Base-by-base conservation (phyloP, 2,329 filamentous ascomycete species). In the Pseudodiploospora longispora region DNA sequence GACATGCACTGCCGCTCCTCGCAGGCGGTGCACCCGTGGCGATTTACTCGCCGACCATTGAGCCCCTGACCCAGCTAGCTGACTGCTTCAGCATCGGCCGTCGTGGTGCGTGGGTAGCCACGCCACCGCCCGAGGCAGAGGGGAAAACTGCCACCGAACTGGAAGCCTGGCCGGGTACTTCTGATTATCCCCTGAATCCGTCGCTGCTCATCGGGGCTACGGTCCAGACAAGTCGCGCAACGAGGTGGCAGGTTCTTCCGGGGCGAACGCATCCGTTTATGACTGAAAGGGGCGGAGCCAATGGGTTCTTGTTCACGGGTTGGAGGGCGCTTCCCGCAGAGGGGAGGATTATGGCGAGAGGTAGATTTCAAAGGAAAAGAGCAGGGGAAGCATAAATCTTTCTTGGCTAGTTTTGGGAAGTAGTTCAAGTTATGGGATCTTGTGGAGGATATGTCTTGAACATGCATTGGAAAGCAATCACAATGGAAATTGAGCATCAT, bases 201-300 rank as follows among this genome's bases (percentile, higher is more conserved):
- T 85, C 87, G 3, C 66, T 95, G 41, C 63, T 98, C 4, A 75
- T 97, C 1, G 87, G 83, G 1, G 82, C 87, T 1, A 80, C 76
- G 9, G 72, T 98, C 42, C 90, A 97, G 67, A 93, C 83, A 3
- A 86, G 83, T 39, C 75, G 87, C 10, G 82, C 85, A 5, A 75
- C 85, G 49, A 74, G 79, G 42, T 97, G 88, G 87, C 93, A 98
- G 69, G 90, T 96, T 2, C 64, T 98, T 38, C 93, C 93, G 0
- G 87, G 88, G 1, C 72, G 93, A 43, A 97, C 93, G 42, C 93
- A 98, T 67, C 93, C 93, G 6, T 65, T 94, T 44, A 98, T 98
- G 93, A 95, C 87, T 47, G 82, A 82, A 33, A 76, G 78, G 35
- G 93, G 93, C 19, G 91, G 91, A 1, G 81, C 88, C 0, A 91